Evolutionary conservation across 2,329 filamentous ascomycete species (phyloP).

Genomic region (Cladosporium sp.): DNA sequence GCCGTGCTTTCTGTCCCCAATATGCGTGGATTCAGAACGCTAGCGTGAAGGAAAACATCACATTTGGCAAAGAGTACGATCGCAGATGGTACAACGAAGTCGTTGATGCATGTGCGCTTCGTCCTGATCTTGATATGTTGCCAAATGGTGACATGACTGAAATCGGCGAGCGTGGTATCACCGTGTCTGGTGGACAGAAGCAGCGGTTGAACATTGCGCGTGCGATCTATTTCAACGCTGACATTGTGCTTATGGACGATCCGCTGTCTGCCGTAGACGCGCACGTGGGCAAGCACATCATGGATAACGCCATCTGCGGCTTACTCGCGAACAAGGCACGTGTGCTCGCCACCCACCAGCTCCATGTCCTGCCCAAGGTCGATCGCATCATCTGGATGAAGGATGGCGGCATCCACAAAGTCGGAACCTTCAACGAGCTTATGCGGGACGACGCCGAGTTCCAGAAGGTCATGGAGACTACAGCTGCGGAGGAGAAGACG

Average conservation of each 20-base stretch:
- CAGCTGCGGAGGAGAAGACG: constrained; percentile 58
- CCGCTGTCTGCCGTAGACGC: constrained; percentile 56
- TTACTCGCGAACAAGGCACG: constrained; percentile 84
- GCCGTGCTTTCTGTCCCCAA: constrained; percentile 86
- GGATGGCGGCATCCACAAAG: constrained; percentile 72
- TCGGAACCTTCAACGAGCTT: constrained; percentile 86
- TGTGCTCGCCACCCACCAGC: constrained; percentile 88
- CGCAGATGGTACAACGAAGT: constrained; percentile 77
- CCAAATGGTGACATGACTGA: constrained; percentile 84
- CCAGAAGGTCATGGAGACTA: constrained; percentile 75
- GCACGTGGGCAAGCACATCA: constrained; percentile 67
- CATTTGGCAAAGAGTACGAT: constrained; percentile 75
- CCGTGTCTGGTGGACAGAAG: constrained; percentile 91
- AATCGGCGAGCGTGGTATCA: constrained; percentile 93
- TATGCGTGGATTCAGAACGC: constrained; percentile 98
- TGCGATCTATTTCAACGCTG: constrained; percentile 62
- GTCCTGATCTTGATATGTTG: constrained; percentile 87
- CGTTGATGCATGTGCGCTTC: constrained; percentile 79
- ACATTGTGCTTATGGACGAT: constrained; percentile 62
- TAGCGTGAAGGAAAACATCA: constrained; percentile 80
- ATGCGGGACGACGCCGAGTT: constrained; percentile 77
- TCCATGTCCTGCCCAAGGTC: constrained; percentile 86
- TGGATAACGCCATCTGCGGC: constrained; percentile 90
- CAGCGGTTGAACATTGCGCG: constrained; percentile 92
- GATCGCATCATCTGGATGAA: constrained; percentile 95